These are phyloP conservation scores for Ophiocordyceps robertsii DNA, from an alignment of 2,329 filamentous ascomycete genomes.

Conservation along the genomic window DNA sequence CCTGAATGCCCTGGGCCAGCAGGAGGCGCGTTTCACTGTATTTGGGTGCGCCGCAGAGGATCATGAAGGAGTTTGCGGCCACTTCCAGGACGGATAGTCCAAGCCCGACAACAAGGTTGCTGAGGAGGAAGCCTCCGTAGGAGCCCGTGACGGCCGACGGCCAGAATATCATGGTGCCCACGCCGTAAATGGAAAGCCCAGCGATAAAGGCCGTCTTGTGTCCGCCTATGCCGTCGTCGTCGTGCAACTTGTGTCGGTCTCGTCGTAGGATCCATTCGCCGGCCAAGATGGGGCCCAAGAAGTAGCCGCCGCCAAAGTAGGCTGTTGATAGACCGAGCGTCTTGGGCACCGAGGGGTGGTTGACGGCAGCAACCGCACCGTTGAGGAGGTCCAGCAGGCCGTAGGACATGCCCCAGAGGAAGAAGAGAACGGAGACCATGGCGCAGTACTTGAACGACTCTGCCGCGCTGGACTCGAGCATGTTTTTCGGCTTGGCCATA, in stretches of 20 bases:
- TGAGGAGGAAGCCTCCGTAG: conserved; percentile 66
- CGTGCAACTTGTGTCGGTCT: conserved; percentile 29
- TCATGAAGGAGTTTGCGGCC: conserved; percentile 62
- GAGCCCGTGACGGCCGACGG: conserved; percentile 61
- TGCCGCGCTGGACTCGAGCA: conserved; percentile 47
- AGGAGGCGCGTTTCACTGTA: conserved; percentile 65
- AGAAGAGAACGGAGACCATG: conserved; percentile 68
- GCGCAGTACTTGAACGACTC: conserved; percentile 61
- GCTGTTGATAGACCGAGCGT: conserved; percentile 54
- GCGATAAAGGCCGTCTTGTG: conserved; percentile 73
- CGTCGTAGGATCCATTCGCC: conserved; percentile 58
- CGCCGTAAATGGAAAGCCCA: conserved; percentile 60
- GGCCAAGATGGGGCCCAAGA: conserved; percentile 55
- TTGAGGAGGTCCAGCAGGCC: conserved; percentile 77
- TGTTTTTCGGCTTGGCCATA: conserved; percentile 54
- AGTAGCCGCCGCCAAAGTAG: conserved; percentile 59
- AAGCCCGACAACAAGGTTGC: conserved; percentile 61
- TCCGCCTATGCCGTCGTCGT: conserved; percentile 39
- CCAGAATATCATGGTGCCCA: conserved; percentile 78
- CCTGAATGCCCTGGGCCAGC: conserved; percentile 64
- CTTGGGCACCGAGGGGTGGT: conserved; percentile 46
- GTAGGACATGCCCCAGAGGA: conserved; percentile 85
- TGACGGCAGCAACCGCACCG: conserved; percentile 49
- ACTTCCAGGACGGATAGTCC: conserved; percentile 69
- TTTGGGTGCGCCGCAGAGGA: conserved; percentile 60